Evolutionary conservation across 2,329 filamentous ascomycete genomes (phyloP).

Genomic region (Dichotomopilus funicola): DNA sequence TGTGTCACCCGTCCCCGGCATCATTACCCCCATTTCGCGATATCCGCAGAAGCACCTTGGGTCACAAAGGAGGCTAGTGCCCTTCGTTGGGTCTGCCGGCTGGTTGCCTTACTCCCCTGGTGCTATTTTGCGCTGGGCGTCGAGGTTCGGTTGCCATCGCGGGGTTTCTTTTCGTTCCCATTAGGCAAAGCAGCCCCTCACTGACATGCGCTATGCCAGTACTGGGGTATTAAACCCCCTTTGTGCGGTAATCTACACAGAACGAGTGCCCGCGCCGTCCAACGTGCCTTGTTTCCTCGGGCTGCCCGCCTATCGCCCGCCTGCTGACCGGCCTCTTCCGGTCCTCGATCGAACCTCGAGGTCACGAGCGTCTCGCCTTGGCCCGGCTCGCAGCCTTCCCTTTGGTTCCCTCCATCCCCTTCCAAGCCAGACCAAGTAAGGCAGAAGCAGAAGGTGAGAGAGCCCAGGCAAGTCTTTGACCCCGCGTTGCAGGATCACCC

Average conservation of each 20-base stretch:
- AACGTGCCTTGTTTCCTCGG: neutral
- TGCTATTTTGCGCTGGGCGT: too few relatives aligned
- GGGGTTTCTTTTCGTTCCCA: conserved; percentile 14
- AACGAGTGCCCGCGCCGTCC: neutral
- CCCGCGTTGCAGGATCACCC: conserved; percentile 1
- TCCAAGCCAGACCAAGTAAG: too few relatives aligned
- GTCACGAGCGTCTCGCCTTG: conserved; percentile 18
- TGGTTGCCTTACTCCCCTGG: neutral
- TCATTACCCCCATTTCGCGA: too few relatives aligned
- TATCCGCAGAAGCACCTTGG: neutral
- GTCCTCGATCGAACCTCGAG: neutral
- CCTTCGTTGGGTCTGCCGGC: conserved; percentile 11
- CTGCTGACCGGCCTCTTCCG: neutral
- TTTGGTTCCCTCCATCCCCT: neutral
- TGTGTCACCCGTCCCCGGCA: too few relatives aligned
- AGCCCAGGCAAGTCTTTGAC: conserved; percentile 8
- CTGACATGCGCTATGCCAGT: conserved; percentile 19
- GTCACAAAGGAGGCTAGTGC: neutral
- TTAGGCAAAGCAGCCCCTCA: conserved; percentile 14
- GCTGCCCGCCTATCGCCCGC: neutral
- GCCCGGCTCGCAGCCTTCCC: conserved; percentile 8
- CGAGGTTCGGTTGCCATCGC: conserved; percentile 11
- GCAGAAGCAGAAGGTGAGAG: neutral
- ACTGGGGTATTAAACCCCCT: conserved; percentile 7
- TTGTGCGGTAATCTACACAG: neutral